phyloP scores from a whole-genome alignment of 306 rosid genomes.

The Adenanthera pavonina region DNA sequence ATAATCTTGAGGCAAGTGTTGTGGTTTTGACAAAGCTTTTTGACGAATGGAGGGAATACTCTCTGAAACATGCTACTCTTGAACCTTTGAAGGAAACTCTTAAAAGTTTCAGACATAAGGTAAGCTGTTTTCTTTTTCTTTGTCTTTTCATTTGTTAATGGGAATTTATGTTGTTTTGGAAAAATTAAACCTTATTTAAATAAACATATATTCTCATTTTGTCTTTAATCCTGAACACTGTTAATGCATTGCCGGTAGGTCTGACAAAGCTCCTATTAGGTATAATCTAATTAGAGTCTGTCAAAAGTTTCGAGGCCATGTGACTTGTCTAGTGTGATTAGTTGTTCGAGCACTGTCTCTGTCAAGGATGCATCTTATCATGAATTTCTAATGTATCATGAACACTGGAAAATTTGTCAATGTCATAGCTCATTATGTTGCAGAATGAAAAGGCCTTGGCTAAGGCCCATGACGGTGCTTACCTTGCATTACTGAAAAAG shows the following conservation, averaged over 20 bases:
- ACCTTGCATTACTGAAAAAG: slow-evolving; percentile 44
- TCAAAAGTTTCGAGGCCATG: not conserved
- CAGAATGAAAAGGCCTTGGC: slow-evolving; percentile 51
- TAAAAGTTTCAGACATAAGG: slow-evolving; percentile 53
- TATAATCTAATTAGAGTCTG: not conserved
- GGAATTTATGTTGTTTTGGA: slow-evolving; percentile 6
- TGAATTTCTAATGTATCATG: slow-evolving; percentile 7
- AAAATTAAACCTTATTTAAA: not conserved
- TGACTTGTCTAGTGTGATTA: not conserved
- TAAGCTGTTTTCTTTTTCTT: slow-evolving; percentile 19
- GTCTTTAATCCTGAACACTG: not conserved
- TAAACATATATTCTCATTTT: slow-evolving; percentile 12
- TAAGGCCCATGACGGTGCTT: slow-evolving; percentile 36
- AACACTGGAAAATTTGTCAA: not conserved
- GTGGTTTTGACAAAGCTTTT: slow-evolving; percentile 50
- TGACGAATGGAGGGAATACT: slow-evolving; percentile 50
- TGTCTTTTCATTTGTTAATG: not conserved
- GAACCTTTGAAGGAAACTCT: slow-evolving; percentile 52
- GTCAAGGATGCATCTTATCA: slow-evolving; percentile 23
- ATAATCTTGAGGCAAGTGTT: slow-evolving; percentile 59
- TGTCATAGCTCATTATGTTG: slow-evolving; percentile 27
- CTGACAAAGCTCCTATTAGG: not conserved
- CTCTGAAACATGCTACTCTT: slow-evolving; percentile 40
- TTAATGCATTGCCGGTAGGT: not conserved
- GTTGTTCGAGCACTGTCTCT: slow-evolving; percentile 8